Evolutionary conservation across 257 asterid genomes (phyloP).

Genomic region (Lavandula angustifolia): DNA sequence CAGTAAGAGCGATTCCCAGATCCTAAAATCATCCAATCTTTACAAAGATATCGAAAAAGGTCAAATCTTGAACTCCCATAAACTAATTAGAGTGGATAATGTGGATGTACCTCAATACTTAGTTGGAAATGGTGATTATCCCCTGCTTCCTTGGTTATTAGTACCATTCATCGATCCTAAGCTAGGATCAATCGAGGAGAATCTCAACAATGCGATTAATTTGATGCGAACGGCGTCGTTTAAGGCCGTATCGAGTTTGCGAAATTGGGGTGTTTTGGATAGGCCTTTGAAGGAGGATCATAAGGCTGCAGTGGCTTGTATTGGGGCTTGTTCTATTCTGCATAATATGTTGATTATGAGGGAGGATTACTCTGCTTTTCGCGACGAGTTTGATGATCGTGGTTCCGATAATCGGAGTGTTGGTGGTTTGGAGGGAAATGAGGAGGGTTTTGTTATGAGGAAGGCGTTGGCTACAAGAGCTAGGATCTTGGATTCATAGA

Average conservation of each 20-base stretch:
- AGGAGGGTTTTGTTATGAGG: constrained; percentile 44
- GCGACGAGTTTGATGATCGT: constrained; percentile 47
- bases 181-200: constrained; percentile 52
- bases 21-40: constrained; percentile 56
- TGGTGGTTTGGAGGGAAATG: constrained; percentile 30
- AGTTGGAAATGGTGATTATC: constrained; percentile 54
- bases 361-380: constrained; percentile 75
- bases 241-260: constrained; percentile 59
- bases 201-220: constrained; percentile 48
- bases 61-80: constrained; percentile 41
- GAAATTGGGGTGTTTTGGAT: constrained; percentile 70
- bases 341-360: constrained; percentile 80
- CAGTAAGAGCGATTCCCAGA: constrained; percentile 38
- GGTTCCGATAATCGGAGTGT: constrained; percentile 15
- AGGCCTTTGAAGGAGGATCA: constrained; percentile 47
- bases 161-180: constrained; percentile 50
- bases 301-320: constrained; percentile 62
- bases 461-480: constrained; percentile 52
- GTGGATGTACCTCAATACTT: constrained; percentile 58
- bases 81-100: constrained; percentile 29
- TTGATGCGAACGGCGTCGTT: constrained; percentile 39
- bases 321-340: constrained; percentile 80
- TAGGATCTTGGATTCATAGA: constrained; percentile 22
- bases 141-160: constrained; percentile 68
- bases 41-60: constrained; percentile 52